phyloP scores from a whole-genome alignment of 208 protist genomes.

The Borovskyia barvae region DNA sequence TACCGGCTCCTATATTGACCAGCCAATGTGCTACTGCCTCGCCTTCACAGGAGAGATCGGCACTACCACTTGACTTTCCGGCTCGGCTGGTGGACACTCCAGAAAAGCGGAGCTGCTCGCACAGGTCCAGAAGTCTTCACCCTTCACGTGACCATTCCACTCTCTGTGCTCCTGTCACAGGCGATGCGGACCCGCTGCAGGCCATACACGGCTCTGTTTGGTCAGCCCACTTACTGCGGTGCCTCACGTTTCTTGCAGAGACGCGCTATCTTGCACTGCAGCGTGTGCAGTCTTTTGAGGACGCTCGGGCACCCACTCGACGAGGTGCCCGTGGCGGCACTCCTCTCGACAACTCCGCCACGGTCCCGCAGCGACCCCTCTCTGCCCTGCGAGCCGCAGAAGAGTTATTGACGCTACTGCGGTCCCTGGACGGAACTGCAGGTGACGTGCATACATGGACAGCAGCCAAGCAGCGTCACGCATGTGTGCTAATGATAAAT shows the following conservation, averaged over 20 bases:
- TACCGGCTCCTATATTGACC: too few species aligned
- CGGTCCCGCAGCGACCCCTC: neutral
- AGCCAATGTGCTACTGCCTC: too few species aligned
- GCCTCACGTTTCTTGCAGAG: slow-evolving; percentile 19
- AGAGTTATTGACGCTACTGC: slow-evolving; percentile 15
- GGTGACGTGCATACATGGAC: slow-evolving; percentile 6
- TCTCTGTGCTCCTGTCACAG: neutral
- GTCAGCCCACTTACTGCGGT: slow-evolving; percentile 16
- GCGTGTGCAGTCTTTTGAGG: slow-evolving; percentile 18
- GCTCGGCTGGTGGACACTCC: neutral
- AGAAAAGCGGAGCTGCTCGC: too few species aligned
- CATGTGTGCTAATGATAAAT: slow-evolving; percentile 20
- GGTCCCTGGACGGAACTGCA: slow-evolving; percentile 2
- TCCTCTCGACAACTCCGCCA: neutral
- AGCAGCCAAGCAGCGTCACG: slow-evolving; percentile 10
- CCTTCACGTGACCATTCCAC: neutral
- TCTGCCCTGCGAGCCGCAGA: slow-evolving; percentile 2
- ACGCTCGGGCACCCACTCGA: slow-evolving; percentile 7
- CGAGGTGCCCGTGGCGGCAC: neutral
- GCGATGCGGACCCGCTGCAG: slow-evolving; percentile 5
- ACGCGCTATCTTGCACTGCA: slow-evolving; percentile 11
- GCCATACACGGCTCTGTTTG: neutral
- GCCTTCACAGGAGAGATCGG: too few species aligned
- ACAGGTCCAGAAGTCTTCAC: too few species aligned
- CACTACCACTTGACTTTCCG: too few species aligned